Evolutionary conservation across 768 basidiomycete species (phyloP).

Genomic region (Amyloporia xantha): DNA sequence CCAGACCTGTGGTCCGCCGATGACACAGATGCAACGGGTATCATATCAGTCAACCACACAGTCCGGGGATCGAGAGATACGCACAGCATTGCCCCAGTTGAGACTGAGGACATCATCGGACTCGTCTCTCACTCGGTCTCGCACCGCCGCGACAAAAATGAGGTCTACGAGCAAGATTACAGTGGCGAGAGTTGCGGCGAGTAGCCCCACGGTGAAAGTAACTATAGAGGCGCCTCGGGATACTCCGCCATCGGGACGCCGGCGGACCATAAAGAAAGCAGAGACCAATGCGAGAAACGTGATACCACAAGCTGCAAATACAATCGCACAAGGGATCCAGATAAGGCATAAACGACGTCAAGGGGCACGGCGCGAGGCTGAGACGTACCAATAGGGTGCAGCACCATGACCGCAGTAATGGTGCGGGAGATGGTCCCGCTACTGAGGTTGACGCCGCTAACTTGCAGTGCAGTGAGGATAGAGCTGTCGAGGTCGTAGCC

Average conservation of each 20-base stretch:
- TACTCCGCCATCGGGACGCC: slow-evolving; percentile 28
- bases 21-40: slow-evolving; percentile 1
- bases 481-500: slow-evolving; percentile 51
- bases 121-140: slow-evolving; percentile 34
- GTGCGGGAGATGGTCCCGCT: slow-evolving; percentile 37
- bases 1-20: slow-evolving; percentile 36
- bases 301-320: slow-evolving; percentile 37
- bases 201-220: slow-evolving; percentile 30
- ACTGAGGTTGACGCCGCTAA: slow-evolving; percentile 20
- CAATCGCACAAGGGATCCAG: slow-evolving; percentile 3
- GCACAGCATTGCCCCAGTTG: slow-evolving; percentile 45
- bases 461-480: slow-evolving; percentile 41
- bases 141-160: slow-evolving; percentile 40
- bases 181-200: slow-evolving; percentile 41
- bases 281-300: slow-evolving; percentile 43
- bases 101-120: slow-evolving; percentile 35
- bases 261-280: slow-evolving; percentile 40
- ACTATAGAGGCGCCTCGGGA: slow-evolving; percentile 33
- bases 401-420: slow-evolving; percentile 42
- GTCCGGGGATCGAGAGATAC: slow-evolving; percentile 10
- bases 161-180: slow-evolving; percentile 49
- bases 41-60: neutral
- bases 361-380: neutral
- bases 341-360: neutral
- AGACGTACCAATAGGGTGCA: slow-evolving; percentile 47